Base-by-base conservation (phyloP, 1,284 basidiomycete genomes). In the Malassezia nana region DNA sequence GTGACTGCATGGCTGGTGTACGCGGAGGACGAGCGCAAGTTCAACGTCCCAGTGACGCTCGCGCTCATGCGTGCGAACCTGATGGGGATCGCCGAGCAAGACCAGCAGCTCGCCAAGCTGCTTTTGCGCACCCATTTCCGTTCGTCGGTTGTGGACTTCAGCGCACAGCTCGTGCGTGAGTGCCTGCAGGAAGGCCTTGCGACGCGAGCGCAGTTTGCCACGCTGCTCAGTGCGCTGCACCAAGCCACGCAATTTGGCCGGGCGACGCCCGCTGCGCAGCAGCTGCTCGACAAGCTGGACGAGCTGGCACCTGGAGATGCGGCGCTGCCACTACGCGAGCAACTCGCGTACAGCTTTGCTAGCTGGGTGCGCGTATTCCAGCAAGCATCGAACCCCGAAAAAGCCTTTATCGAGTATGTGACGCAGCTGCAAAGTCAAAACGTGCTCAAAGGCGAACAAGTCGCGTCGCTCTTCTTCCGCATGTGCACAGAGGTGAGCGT, bases 401-500 rank as follows among this genome's bases (percentile, higher is more conserved):
- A 92, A 75, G 85, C 84, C 47, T 99, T 99, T 70, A 86, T 96
- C 60, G 84, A 87, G n/a, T 98, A 91, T 76, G 91, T 98, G 76
- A 92, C 87, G 18, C 86, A 90, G 74, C 79, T 98, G 52, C 92
- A 91, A 57, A 90, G 89, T 72, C 89, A 95, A 76, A 90, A 90
- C 53, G 92, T 98, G 55, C 79, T 98, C 65, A 94, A 90, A 74
- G 86, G 88, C 35, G 94, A 99, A 74, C 92, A 98, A 62, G 81
- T 90, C 18, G 95, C 92, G 7, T 91, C 89, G 2, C 87, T 96
- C 73, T 99, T 98, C 80, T 98, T 96, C 83, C 83, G 94, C 20
- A 90, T 95, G 32, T 96, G 91, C 73, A 87, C 90, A 58, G 91
- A 98, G 76, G 84, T 89, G 28, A 89, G 89, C 64, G 85, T 98